A percentile compares a stretch with the other conserved stretches of the same genome.
Conservation (phyloP, 2,329 filamentous ascomycete species). For the Penicillium brevicompactum region DNA sequence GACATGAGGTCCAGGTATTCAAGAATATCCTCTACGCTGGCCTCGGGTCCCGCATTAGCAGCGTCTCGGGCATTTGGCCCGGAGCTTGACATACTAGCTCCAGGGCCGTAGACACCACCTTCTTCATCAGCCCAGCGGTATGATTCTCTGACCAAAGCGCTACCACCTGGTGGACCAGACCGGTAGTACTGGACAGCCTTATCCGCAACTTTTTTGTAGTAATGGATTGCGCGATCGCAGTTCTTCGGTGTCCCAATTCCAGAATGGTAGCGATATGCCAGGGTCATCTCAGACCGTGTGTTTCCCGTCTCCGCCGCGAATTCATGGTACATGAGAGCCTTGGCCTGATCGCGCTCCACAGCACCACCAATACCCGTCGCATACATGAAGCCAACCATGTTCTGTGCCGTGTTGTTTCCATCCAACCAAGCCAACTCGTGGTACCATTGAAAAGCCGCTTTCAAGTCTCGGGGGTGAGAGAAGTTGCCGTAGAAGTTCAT, state of each 20-base stretch:
- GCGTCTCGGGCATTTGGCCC: constrained; percentile 78
- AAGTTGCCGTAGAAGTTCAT: constrained; percentile 98
- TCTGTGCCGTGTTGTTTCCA: constrained; percentile 89
- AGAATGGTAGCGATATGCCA: constrained; percentile 80
- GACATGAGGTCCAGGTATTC: constrained; percentile 92
- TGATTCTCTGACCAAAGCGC: constrained; percentile 72
- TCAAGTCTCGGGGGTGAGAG: constrained; percentile 80
- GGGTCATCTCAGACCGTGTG: constrained; percentile 86
- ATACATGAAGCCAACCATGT: constrained; percentile 95
- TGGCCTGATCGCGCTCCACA: constrained; percentile 83
- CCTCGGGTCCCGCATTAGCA: constrained; percentile 77
- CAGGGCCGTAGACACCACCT: constrained; percentile 92
- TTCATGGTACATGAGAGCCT: constrained; percentile 89
- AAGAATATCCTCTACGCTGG: constrained; percentile 87
- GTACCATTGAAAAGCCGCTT: constrained; percentile 79
- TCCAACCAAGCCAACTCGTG: constrained; percentile 71
- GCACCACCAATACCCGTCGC: constrained; percentile 85
- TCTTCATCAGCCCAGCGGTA: constrained; percentile 87
- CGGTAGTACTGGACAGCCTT: constrained; percentile 87
- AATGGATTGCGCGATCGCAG: constrained; percentile 80
- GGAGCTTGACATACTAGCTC: constrained; percentile 85
- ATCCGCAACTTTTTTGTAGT: constrained; percentile 92
- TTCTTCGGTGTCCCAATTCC: constrained; percentile 84
- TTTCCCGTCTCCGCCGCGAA: constrained; percentile 86
- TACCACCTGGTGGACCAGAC: constrained; percentile 86